A percentile compares a stretch with the other conserved stretches of the same genome.
phyloP scores from a whole-genome alignment of 768 basidiomycete genomes.

The Cantharellus anzutake region DNA sequence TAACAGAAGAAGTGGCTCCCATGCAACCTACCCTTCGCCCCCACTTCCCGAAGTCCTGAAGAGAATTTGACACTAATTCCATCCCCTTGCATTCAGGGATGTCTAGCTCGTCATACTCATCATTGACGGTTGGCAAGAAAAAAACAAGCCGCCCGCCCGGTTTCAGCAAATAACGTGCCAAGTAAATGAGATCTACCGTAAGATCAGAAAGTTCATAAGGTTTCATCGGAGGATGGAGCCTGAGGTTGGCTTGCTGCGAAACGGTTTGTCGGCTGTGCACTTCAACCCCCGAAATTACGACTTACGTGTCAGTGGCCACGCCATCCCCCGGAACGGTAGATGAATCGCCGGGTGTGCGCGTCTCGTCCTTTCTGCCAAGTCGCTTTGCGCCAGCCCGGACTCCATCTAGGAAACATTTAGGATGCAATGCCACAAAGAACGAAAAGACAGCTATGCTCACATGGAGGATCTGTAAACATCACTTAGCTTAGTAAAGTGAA shows the following conservation, averaged over 20 bases:
- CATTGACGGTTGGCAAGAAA: constrained; percentile 83
- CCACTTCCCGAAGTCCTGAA: constrained; percentile 93
- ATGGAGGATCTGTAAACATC: constrained; percentile 49
- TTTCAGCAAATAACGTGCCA: constrained; percentile 68
- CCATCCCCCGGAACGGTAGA: constrained; percentile 18
- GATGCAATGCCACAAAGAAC: background rate
- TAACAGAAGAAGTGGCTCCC: constrained; percentile 16
- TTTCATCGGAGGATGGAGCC: constrained; percentile 64
- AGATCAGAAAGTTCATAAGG: constrained; percentile 85
- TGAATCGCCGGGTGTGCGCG: constrained; percentile 11
- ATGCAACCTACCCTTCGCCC: constrained; percentile 45
- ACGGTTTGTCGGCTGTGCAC: background rate
- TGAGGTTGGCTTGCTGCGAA: background rate
- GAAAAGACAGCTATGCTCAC: constrained; percentile 25
- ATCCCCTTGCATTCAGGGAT: constrained; percentile 68
- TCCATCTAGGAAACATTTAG: constrained; percentile 39
- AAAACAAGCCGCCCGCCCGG: constrained; percentile 83
- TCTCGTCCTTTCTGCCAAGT: constrained; percentile 17
- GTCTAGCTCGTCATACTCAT: constrained; percentile 80
- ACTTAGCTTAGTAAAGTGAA: background rate
- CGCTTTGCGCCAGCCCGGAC: constrained; percentile 79
- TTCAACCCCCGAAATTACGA: too few species aligned
- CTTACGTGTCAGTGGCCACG: constrained; percentile 19
- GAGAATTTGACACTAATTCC: constrained; percentile 70
- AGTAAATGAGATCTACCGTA: constrained; percentile 57